Conservation (phyloP, 139 green algal genomes). For the Asterochloris erici region DNA sequence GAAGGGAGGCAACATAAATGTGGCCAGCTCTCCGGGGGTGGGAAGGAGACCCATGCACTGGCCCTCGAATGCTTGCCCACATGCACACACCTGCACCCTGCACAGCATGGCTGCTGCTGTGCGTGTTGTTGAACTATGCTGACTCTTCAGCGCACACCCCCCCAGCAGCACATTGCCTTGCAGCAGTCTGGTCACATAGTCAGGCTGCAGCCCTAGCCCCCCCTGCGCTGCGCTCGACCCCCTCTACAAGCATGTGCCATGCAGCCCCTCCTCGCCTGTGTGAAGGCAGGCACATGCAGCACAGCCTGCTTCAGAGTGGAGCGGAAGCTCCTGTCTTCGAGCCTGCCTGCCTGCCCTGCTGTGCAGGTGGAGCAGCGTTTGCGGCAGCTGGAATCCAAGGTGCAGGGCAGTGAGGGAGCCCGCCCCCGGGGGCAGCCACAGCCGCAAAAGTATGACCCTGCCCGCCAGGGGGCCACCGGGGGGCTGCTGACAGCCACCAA, state of each 20-base stretch:
- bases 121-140: not conserved
- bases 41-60: slow-evolving; percentile 48
- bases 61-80: slow-evolving; percentile 48
- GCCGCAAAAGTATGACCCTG: slow-evolving; percentile 67
- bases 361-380: slow-evolving; percentile 87
- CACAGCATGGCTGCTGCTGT: not conserved
- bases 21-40: slow-evolving; percentile 38
- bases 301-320: too few relatives aligned
- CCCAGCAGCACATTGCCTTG: too few relatives aligned
- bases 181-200: too few relatives aligned
- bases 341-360: not conserved
- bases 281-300: too few relatives aligned
- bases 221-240: too few relatives aligned
- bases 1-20: slow-evolving; percentile 46
- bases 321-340: too few relatives aligned
- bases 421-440: slow-evolving; percentile 43
- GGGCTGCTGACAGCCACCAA: slow-evolving; percentile 48
- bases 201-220: too few relatives aligned
- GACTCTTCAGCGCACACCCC: not conserved
- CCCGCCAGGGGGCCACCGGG: slow-evolving; percentile 39
- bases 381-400: slow-evolving; percentile 87
- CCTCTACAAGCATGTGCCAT: too few relatives aligned
- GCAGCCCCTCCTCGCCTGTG: too few relatives aligned
- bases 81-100: slow-evolving; percentile 9
- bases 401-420: slow-evolving; percentile 54